Conservation (phyloP, 2,329 filamentous ascomycete genomes). For the Sclerotinia subarctica region DNA sequence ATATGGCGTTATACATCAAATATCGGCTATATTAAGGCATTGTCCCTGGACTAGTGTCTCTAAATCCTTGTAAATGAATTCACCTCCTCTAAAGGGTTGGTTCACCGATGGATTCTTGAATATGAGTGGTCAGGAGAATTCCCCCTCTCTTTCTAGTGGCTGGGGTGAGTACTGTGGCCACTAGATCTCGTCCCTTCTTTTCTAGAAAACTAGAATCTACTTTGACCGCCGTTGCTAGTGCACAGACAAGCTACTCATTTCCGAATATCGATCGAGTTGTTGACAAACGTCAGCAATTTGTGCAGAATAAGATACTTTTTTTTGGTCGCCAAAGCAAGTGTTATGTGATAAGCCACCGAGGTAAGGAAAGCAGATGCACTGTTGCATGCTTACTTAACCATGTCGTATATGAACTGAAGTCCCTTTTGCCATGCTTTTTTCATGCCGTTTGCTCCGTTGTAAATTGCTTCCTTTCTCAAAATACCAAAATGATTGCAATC, state of each 20-base stretch:
- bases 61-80: not conserved
- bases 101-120: not conserved
- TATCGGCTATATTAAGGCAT: no score
- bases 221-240: not conserved
- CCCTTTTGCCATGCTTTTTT: not conserved
- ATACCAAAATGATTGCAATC: slow-evolving; percentile 14
- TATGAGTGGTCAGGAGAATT: slow-evolving; percentile 7
- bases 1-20: no score
- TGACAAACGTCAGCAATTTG: not conserved
- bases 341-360: not conserved
- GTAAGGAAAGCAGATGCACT: not conserved
- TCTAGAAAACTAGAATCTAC: not conserved
- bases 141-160: not conserved
- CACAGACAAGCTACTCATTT: not conserved
- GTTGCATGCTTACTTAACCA: not conserved
- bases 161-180: not conserved
- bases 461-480: slow-evolving; percentile 2
- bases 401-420: not conserved
- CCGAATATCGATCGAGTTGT: not conserved
- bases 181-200: not conserved
- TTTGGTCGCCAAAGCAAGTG: slow-evolving; percentile 1
- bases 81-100: not conserved
- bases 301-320: not conserved
- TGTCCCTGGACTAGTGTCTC: not conserved
- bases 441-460: not conserved